Conservation (phyloP, 352 stramenopile genomes). For the Phytophthora niederhauseri region DNA sequence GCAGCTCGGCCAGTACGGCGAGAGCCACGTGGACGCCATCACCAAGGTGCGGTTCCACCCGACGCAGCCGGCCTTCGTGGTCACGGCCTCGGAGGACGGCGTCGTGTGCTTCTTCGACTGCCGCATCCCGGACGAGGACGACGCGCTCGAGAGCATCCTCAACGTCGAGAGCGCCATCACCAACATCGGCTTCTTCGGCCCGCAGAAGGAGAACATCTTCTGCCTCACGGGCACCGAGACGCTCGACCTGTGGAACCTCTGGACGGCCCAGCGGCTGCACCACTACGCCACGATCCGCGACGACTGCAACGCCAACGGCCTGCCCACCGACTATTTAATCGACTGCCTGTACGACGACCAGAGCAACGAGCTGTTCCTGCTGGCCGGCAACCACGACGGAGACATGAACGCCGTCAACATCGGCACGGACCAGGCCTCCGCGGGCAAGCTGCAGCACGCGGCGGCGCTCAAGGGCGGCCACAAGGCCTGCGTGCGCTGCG, state of each 20-base stretch:
- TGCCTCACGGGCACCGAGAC: conserved; percentile 90
- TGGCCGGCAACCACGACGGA: conserved; percentile 80
- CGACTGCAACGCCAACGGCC: conserved; percentile 68
- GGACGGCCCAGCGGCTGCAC: conserved; percentile 80
- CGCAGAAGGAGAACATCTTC: conserved; percentile 80
- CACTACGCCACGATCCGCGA: conserved; percentile 80
- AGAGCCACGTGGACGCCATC: conserved; percentile 90
- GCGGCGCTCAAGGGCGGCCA: conserved; percentile 67
- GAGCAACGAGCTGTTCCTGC: conserved; percentile 74
- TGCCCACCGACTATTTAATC: conserved; percentile 87
- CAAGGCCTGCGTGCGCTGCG: conserved; percentile 82
- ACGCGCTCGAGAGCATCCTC: conserved; percentile 89
- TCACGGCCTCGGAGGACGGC: conserved; percentile 92
- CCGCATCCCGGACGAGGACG: conserved; percentile 83
- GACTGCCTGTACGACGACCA: conserved; percentile 85
- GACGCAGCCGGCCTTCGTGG: conserved; percentile 71
- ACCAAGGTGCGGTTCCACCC: conserved; percentile 91
- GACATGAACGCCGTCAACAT: conserved; percentile 79
- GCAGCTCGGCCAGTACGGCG: conserved; percentile 81
- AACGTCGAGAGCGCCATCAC: conserved; percentile 91
- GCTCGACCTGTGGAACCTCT: conserved; percentile 91
- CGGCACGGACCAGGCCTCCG: conserved; percentile 39
- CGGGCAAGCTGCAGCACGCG: conserved; percentile 62
- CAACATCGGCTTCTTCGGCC: conserved; percentile 90
- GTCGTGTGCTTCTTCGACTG: conserved; percentile 92